Evolutionary conservation across 805 yeast genomes (phyloP), one percentile per base, ranked within the genome.

Genomic region (Lachancea meyersii): DNA sequence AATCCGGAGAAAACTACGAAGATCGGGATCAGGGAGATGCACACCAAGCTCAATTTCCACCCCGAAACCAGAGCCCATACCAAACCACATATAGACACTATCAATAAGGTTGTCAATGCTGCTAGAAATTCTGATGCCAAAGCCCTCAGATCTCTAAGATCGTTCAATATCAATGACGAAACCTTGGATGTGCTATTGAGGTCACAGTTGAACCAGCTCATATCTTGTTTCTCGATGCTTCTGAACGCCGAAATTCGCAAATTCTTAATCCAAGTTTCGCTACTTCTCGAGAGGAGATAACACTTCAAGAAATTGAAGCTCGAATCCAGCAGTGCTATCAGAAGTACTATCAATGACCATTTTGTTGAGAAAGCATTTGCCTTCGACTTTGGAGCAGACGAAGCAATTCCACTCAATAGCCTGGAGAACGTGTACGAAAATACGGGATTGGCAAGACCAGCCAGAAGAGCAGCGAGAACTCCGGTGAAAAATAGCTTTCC

Each of bases 1-100:
- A 68, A 35, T 0, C 67, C 61, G 2, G 89, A 74, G 1, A 78
- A 54, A 0, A 75, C 20, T 0, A 76, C 52, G 39, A 85, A 77
- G 10, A 79, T 48, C 0, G 96, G 94, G 11, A 84, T 71, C 59
- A 88, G 69, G 0, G 95, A 73, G 9, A 89, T 53, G 1, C 95
- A 94, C 1, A 86, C 93, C 8, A 91, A 64, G 1, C 96, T 76
- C 32, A 93, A 65, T 53, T 82, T 84, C 97, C 97, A 93, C 0
- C 96, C 96, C 9, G 72, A 58, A 0, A 71, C 72, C 1, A 87
- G 48, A 0, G 96, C 79, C 97, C 97, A 93, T 5, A 77, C 65
- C 4, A 80, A 48, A 3, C 96, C 94, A 21, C 79, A 61, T 0
- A 68, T 30, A 0, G 82, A 65, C 37, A 87, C 70, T 0, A 78